A percentile compares a stretch with the other conserved stretches of the same genome.
Evolutionary conservation across 1,284 basidiomycete genomes (phyloP).

Genomic region (Rhodotorula sp.): DNA sequence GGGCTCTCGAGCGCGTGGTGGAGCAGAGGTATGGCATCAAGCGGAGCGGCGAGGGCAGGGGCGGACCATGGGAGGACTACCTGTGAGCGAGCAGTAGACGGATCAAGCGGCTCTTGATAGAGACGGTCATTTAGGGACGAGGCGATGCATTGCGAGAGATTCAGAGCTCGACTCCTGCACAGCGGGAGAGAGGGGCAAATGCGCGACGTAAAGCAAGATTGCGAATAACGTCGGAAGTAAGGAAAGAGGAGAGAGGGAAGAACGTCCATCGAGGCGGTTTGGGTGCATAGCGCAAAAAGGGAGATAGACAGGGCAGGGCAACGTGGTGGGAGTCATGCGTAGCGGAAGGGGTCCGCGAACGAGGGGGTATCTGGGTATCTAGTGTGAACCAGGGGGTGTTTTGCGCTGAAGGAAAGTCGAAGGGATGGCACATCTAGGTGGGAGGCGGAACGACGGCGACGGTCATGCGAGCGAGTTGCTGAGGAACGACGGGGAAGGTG

Average conservation of each 20-base stretch:
- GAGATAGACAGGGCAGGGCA: neutral
- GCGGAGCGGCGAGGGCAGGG: neutral
- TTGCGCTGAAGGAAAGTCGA: no score
- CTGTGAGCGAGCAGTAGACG: neutral
- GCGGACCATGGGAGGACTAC: slow-evolving; percentile 10
- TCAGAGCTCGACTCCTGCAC: neutral
- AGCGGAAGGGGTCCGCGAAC: no score
- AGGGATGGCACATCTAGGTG: neutral
- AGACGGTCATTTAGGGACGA: no score
- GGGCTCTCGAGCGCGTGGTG: neutral
- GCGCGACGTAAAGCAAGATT: neutral
- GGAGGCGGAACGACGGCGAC: neutral
- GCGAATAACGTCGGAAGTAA: no score
- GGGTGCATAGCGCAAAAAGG: no score
- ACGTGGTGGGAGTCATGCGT: no score
- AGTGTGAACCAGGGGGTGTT: no score
- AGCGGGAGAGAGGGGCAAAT: no score
- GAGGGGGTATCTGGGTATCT: no score
- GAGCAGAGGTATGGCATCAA: neutral
- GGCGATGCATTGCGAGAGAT: neutral
- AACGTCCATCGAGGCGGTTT: neutral
- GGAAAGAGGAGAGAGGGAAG: neutral
- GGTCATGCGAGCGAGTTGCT: neutral
- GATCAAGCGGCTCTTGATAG: no score
- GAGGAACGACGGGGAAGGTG: neutral